These are phyloP conservation scores for Seminavis robusta DNA, from an alignment of 108 stramenopile genomes.

Conservation along the genomic window DNA sequence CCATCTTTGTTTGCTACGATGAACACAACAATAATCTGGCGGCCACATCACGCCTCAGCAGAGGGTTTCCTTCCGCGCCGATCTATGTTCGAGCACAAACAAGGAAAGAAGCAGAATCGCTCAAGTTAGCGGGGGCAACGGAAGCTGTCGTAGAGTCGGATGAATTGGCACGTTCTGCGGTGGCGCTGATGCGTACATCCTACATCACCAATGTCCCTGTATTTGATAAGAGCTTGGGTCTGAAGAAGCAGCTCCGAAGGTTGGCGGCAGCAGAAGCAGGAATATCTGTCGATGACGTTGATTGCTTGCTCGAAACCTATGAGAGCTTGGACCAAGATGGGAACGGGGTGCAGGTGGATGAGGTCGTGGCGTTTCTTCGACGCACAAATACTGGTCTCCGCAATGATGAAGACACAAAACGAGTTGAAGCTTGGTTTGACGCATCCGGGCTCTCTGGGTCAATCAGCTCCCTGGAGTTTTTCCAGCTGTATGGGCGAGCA, in stretches of 20 bases:
- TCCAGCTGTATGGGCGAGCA: constrained; percentile 30
- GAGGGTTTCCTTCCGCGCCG: constrained; percentile 34
- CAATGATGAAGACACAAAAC: constrained; percentile 24
- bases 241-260: constrained; percentile 6
- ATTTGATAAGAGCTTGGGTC: neutral
- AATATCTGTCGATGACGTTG: constrained; percentile 14
- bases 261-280: constrained; percentile 19
- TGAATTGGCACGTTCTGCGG: constrained; percentile 47
- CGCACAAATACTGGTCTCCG: constrained; percentile 12
- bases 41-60: constrained; percentile 41
- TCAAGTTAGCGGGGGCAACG: constrained; percentile 48
- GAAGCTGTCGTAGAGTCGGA: constrained; percentile 59
- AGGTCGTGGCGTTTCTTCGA: constrained; percentile 21
- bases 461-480: constrained; percentile 24
- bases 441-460: neutral
- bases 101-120: constrained; percentile 33
- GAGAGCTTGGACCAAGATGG: constrained; percentile 21
- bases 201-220: constrained; percentile 7
- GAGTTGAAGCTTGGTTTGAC: constrained; percentile 28
- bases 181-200: constrained; percentile 25
- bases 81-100: constrained; percentile 49
- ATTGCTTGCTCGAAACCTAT: constrained; percentile 27
- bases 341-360: constrained; percentile 16
- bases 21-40: constrained; percentile 30
- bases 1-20: constrained; percentile 60